Conservation (phyloP, 2,329 filamentous ascomycete species). For the Thielaviopsis musarum region DNA sequence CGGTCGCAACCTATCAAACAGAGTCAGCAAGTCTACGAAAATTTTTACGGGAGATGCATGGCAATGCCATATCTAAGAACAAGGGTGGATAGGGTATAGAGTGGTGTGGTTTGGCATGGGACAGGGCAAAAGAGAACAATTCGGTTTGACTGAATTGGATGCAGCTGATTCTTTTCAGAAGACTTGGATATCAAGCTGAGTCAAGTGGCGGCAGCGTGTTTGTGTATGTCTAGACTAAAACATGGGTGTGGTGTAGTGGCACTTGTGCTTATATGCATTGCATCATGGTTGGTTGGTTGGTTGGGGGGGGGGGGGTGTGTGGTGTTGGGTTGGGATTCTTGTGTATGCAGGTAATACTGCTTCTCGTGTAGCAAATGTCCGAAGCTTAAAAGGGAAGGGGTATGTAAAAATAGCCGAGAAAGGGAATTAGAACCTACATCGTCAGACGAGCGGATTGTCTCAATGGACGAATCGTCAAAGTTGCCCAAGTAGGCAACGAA, state of each 20-base stretch:
- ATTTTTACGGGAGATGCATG: background rate
- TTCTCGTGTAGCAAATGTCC: background rate
- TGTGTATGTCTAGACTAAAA: background rate
- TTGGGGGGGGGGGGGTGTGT: too few relatives aligned
- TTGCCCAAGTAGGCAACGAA: constrained; percentile 26
- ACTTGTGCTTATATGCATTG: background rate
- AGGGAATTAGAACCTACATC: constrained; percentile 37
- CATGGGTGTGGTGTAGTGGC: background rate
- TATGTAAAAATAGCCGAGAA: background rate
- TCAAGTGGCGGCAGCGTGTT: background rate
- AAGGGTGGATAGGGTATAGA: too few relatives aligned
- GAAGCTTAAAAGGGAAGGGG: background rate
- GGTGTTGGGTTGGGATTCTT: background rate
- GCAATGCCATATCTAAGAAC: background rate
- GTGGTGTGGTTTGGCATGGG: too few relatives aligned
- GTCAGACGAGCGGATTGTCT: constrained; percentile 22
- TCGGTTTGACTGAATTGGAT: background rate
- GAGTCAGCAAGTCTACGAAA: background rate
- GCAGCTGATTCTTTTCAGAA: background rate
- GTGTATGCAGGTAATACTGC: background rate
- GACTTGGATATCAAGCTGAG: background rate
- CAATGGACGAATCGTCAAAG: constrained; percentile 24
- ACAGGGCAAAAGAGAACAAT: background rate
- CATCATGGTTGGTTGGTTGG: too few relatives aligned
- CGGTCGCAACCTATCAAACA: constrained; percentile 9